These are phyloP conservation scores for Podila horticola DNA, from an alignment of 192 early-diverging fungal genomes.

Conservation along the genomic window DNA sequence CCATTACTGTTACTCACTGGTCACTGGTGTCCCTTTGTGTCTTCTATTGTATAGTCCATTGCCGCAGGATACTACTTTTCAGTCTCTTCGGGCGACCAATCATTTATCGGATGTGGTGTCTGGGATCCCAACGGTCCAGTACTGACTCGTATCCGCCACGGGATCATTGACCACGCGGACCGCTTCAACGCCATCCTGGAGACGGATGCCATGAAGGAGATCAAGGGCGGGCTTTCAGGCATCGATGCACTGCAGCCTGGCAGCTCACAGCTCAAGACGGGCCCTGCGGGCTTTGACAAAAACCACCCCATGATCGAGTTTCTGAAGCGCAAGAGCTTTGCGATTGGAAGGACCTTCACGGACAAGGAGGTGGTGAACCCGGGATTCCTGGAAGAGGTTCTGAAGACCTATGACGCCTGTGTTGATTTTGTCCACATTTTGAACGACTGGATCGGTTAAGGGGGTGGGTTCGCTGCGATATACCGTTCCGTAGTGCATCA, in stretches of 20 bases:
- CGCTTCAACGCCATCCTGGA: slow-evolving; percentile 52
- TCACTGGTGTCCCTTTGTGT: not conserved
- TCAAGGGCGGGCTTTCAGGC: slow-evolving; percentile 51
- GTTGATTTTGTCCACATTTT: slow-evolving; percentile 65
- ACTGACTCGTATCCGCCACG: slow-evolving; percentile 51
- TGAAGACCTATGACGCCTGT: slow-evolving; percentile 55
- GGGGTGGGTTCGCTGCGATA: not conserved
- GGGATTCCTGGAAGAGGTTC: slow-evolving; percentile 61
- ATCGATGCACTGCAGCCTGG: slow-evolving; percentile 38
- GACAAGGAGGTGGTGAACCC: slow-evolving; percentile 62
- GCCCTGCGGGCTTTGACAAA: slow-evolving; percentile 63
- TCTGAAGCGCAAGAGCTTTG: slow-evolving; percentile 62
- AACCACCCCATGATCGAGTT: slow-evolving; percentile 65
- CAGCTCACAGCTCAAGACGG: slow-evolving; percentile 59
- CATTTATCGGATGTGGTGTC: slow-evolving; percentile 57
- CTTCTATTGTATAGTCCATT: slow-evolving; percentile 18
- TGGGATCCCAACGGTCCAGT: slow-evolving; percentile 54
- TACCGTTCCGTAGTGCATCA: not conserved
- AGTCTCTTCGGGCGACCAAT: slow-evolving; percentile 50
- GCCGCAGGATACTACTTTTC: slow-evolving; percentile 64
- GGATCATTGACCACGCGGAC: slow-evolving; percentile 51
- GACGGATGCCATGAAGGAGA: slow-evolving; percentile 53
- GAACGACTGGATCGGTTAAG: slow-evolving; percentile 62
- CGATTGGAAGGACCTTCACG: slow-evolving; percentile 53
- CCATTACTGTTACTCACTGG: not conserved